Evolutionary conservation across 805 yeast genomes (phyloP).

Genomic region (Suhomyces sp.): DNA sequence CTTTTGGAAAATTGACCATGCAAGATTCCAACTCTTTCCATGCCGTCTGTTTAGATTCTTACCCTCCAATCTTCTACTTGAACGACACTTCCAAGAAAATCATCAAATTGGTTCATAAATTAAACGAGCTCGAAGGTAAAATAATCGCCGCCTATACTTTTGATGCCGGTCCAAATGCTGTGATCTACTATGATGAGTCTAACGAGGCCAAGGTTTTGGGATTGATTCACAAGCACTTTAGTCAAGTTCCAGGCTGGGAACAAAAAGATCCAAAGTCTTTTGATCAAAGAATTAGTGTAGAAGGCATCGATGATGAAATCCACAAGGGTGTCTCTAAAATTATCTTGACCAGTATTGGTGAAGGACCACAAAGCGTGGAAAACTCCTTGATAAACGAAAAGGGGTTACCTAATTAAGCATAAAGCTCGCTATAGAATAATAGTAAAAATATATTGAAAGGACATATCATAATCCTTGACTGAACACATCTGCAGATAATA

Average conservation of each 20-base stretch:
- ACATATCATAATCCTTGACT: no score
- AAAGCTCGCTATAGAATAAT: not conserved
- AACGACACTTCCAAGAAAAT: slow-evolving; percentile 83
- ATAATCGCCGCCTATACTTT: slow-evolving; percentile 92
- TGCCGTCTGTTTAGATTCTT: slow-evolving; percentile 94
- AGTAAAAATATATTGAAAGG: no score
- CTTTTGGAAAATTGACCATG: slow-evolving; percentile 91
- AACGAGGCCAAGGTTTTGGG: slow-evolving; percentile 75
- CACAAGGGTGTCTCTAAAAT: slow-evolving; percentile 75
- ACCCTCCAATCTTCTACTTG: slow-evolving; percentile 92
- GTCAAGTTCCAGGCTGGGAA: slow-evolving; percentile 68
- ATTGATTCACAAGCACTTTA: slow-evolving; percentile 59
- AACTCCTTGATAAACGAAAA: slow-evolving; percentile 54
- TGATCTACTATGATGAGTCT: slow-evolving; percentile 77
- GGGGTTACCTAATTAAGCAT: slow-evolving; percentile 50
- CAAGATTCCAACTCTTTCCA: slow-evolving; percentile 96
- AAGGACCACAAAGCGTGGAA: slow-evolving; percentile 69
- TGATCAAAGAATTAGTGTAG: slow-evolving; percentile 25
- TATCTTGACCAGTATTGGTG: slow-evolving; percentile 82
- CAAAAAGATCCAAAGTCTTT: slow-evolving; percentile 16
- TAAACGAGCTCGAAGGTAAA: slow-evolving; percentile 66
- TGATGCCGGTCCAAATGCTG: slow-evolving; percentile 99
- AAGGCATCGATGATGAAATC: slow-evolving; percentile 48
- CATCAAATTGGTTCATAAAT: slow-evolving; percentile 71
- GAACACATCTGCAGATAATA: no score